Base-by-base conservation (phyloP, 441 rosid species). In the Breynia disticha region DNA sequence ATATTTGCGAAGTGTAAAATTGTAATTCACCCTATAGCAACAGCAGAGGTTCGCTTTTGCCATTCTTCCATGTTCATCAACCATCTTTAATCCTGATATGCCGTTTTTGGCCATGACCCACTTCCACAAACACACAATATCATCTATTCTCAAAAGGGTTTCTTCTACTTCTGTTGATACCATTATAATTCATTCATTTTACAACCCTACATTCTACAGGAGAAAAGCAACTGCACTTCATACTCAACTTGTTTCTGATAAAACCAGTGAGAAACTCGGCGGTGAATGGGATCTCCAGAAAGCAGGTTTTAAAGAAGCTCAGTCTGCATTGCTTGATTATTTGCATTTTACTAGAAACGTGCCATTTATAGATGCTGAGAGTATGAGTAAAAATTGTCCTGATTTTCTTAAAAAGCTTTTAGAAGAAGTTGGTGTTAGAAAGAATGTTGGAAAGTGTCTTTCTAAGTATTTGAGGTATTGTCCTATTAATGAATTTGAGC, bases 401-500 rank as follows among this genome's bases (percentile, higher is more conserved):
- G 17, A 56, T 47, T 90, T 86, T 61, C 62, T 81, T 15, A 64
- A 58, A 35, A 79, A 64, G 46, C 70, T 81, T 3, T 46, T 84
- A n/a, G n/a, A n/a, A n/a, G n/a, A n/a, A 46, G 58, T 78, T 15
- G 46, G 61, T 24, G 47, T 16, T 53, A 71, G 49, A 46, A 70
- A 52, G 43, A 76, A 82, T 63, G 20, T 76, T 15, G 63, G 63
- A 13, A 21, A 53, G 22, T 67, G 75, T n/a, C 49, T 87, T 19
- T 44, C 77, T 1, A 77, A 78, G 38, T 81, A 68, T 58, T 55
- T 86, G 28, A 64, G 72, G 21, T 90, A 77, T 65, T 83, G 81
- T 49, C 90, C 97, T 19, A 73, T 87, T 19, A 91, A 91, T 65
- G 98, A 91, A 54, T 90, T 83, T 38, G 96, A 87, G 74, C 90